These are phyloP conservation scores for Mycena indigotica DNA, from an alignment of 768 basidiomycete species.

Conservation along the genomic window DNA sequence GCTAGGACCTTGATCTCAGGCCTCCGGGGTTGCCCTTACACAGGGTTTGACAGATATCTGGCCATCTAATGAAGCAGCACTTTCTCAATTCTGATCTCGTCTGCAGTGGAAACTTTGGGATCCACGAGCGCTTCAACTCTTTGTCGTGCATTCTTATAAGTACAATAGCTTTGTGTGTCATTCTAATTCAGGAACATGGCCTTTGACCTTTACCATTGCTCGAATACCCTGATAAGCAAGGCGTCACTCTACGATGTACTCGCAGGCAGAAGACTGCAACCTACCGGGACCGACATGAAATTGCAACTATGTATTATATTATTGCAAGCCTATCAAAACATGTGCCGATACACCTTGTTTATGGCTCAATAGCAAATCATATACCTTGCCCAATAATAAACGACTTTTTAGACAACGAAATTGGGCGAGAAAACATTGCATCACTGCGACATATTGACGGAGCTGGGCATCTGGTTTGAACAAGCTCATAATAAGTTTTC, in stretches of 20 bases:
- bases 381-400: slow-evolving; percentile 24
- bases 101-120: not conserved
- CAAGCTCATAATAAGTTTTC: not conserved
- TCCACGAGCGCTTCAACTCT: not conserved
- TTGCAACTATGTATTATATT: slow-evolving; percentile 35
- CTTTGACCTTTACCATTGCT: slow-evolving; percentile 43
- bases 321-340: slow-evolving; percentile 34
- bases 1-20: no score
- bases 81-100: not conserved
- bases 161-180: not conserved
- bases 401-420: slow-evolving; percentile 36
- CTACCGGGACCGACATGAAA: slow-evolving; percentile 42
- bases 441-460: slow-evolving; percentile 40
- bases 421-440: slow-evolving; percentile 40
- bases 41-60: no score
- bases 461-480: slow-evolving; percentile 45
- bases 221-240: slow-evolving; percentile 45
- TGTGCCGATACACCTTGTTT: slow-evolving; percentile 48
- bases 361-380: slow-evolving; percentile 47
- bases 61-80: not conserved
- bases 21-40: no score
- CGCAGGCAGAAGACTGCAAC: slow-evolving; percentile 46
- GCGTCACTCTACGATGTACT: slow-evolving; percentile 53
- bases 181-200: slow-evolving; percentile 39
- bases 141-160: not conserved